Evolutionary conservation across 176 grass and related monocot genomes (phyloP).

Genomic region (Zea luxurians): DNA sequence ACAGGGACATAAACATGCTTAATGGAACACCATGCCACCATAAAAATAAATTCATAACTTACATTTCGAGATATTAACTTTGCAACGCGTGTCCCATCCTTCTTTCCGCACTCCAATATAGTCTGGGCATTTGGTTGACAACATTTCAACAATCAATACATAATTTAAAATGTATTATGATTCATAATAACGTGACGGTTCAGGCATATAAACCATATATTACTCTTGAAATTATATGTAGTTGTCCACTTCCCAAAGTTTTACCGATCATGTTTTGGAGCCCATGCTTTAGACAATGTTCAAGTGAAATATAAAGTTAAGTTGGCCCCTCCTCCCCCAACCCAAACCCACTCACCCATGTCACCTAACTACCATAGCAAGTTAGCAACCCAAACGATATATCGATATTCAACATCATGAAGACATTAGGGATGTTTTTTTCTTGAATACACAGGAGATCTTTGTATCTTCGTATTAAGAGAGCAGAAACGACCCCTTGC

Average conservation of each 20-base stretch:
- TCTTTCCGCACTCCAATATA: conserved; percentile 54
- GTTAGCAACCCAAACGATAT: background rate
- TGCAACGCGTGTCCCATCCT: conserved; percentile 53
- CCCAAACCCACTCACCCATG: background rate
- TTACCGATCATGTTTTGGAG: conserved; percentile 9
- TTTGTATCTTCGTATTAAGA: no score
- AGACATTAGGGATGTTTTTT: background rate
- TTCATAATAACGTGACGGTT: conserved; percentile 10
- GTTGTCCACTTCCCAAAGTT: background rate
- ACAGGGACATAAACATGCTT: conserved; percentile 20
- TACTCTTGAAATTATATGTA: conserved; percentile 23
- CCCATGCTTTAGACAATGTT: conserved; percentile 13
- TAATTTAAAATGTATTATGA: conserved; percentile 25
- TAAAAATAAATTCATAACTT: conserved; percentile 42
- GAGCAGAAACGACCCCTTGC: no score
- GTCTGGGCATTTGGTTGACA: conserved; percentile 53
- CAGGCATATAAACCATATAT: conserved; percentile 8
- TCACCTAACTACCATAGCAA: background rate
- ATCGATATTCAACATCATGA: conserved; percentile 17
- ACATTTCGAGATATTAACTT: conserved; percentile 82
- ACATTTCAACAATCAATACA: conserved; percentile 22
- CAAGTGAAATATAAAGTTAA: background rate
- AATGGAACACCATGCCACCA: conserved; percentile 20
- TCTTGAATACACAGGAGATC: no score
- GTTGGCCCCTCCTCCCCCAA: no score